phyloP scores from a whole-genome alignment of 805 yeast species.

The Candida endomychidarum region DNA sequence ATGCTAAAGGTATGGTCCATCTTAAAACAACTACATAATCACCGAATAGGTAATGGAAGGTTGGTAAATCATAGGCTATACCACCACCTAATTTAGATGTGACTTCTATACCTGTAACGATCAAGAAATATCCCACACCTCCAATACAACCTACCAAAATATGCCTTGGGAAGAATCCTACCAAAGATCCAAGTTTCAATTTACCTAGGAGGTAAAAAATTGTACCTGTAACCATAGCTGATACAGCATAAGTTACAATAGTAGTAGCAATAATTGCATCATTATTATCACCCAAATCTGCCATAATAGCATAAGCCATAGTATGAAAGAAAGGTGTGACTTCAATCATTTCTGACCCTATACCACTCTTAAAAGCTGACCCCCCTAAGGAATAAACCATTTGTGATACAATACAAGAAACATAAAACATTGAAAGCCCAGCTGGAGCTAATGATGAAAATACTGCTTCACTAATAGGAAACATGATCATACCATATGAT shows the following conservation, averaged over 20 bases:
- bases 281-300: slow-evolving; percentile 49
- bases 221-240: slow-evolving; percentile 83
- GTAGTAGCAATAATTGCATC: slow-evolving; percentile 78
- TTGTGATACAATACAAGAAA: slow-evolving; percentile 88
- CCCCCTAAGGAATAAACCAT: slow-evolving; percentile 87
- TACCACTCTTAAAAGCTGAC: slow-evolving; percentile 84
- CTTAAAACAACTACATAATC: slow-evolving; percentile 29
- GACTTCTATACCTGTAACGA: slow-evolving; percentile 90
- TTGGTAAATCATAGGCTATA: slow-evolving; percentile 59
- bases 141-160: slow-evolving; percentile 97
- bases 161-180: slow-evolving; percentile 95
- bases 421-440: slow-evolving; percentile 92
- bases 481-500: slow-evolving; percentile 96
- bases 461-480: slow-evolving; percentile 80
- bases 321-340: slow-evolving; percentile 98
- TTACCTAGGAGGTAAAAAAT: slow-evolving; percentile 78
- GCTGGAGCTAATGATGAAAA: slow-evolving; percentile 81
- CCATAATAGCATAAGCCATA: slow-evolving; percentile 77
- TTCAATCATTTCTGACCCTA: slow-evolving; percentile 98
- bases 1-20: slow-evolving; percentile 68
- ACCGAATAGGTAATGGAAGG: slow-evolving; percentile 52
- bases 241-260: slow-evolving; percentile 76
- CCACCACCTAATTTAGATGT: slow-evolving; percentile 79
- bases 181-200: slow-evolving; percentile 76
- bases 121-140: slow-evolving; percentile 92